These are phyloP conservation scores for Lyophyllum shimeji DNA, from an alignment of 768 basidiomycete genomes.

Conservation along the genomic window DNA sequence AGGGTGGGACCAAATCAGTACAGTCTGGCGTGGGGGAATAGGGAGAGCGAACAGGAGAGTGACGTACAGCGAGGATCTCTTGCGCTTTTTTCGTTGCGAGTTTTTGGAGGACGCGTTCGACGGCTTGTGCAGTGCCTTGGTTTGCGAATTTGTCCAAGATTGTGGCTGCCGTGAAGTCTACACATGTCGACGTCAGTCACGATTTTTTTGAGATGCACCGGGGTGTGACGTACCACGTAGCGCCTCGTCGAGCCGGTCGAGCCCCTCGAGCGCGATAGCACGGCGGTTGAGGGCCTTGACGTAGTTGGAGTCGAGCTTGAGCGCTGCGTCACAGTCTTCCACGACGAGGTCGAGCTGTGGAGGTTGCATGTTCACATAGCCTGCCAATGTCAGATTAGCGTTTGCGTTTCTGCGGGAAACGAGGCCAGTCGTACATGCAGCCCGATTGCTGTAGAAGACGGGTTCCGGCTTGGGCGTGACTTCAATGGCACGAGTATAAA, in stretches of 20 bases:
- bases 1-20: not conserved
- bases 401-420: not conserved
- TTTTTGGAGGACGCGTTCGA: conserved; percentile 92
- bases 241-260: conserved; percentile 73
- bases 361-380: conserved; percentile 89
- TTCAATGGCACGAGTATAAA: conserved; percentile 75
- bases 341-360: conserved; percentile 83
- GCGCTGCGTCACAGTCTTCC: conserved; percentile 85
- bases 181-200: not conserved
- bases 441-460: conserved; percentile 95
- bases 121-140: conserved; percentile 69
- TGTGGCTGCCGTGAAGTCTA: conserved; percentile 95
- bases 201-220: not conserved
- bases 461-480: conserved; percentile 80
- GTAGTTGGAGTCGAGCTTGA: conserved; percentile 80
- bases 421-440: conserved; percentile 69
- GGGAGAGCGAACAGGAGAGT: not conserved
- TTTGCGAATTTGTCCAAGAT: conserved; percentile 94
- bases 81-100: conserved; percentile 71
- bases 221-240: conserved; percentile 59
- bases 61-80: conserved; percentile 66
- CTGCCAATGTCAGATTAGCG: conserved; percentile 32
- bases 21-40: not conserved
- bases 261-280: conserved; percentile 78
- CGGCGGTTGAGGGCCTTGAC: conserved; percentile 91